Base-by-base conservation (phyloP, 345 rosid species). In the Firmiana major region DNA sequence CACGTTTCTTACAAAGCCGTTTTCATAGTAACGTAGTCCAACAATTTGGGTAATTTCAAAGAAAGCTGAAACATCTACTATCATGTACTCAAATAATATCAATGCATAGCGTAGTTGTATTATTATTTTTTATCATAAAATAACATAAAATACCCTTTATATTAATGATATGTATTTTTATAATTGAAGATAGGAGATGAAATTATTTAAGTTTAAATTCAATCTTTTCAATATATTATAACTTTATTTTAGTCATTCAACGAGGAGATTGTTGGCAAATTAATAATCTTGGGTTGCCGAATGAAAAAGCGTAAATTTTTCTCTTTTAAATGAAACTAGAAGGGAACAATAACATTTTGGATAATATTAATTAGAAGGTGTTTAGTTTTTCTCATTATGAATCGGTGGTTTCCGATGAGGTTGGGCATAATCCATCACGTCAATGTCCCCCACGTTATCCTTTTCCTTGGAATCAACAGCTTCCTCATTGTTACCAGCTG, bases 341-440 rank as follows among this genome's bases (percentile, higher is more conserved):
- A 60, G n/a, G 34, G 15, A 34, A 43, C 31, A 21, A 21, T 42
- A 66, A 66, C 17, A 43, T 66, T 22, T 43, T 43, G 53, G 34
- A 6, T 42, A 42, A 42, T 4, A 66, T 43, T 21, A 43, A 67
- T 6, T 1, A 4, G 55, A 16, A 11, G n/a, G 8, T 9, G 60
- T 51, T 43, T 83, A 90, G 49, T 85, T 77, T 78, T 89, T 90
- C 77, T 87, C 90, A 77, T 94, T 94, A 83, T 94, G 98, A 84
- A 94, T 94, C 54, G 98, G 98, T 60, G 98, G 98, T 66, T 93
- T 93, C 42, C 93, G 86, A 76, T 87, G 97, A 62, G 97, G 97
- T 72, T 88, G 97, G 24, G 97, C 92, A 78, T 94, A 94, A 77
- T 94, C 97, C 97, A 87, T 91, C 15, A 82, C 97, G 11, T 74